Evolutionary conservation across 495 filamentous ascomycete species (phyloP).

Genomic region (Cladorrhinum samala): DNA sequence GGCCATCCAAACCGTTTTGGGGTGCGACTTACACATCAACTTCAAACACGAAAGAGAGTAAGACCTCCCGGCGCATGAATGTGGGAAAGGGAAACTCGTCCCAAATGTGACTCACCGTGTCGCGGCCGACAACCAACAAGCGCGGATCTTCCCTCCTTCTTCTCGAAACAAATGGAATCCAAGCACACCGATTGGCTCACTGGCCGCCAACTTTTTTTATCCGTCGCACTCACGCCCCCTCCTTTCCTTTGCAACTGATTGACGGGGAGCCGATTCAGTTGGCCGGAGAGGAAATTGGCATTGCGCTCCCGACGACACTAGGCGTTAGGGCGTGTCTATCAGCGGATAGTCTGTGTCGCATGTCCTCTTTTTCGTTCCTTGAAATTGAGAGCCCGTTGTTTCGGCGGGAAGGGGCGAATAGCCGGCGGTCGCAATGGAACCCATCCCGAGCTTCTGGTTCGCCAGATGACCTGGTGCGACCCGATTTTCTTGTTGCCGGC

Average conservation of each 20-base stretch:
- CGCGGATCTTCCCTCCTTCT: not conserved
- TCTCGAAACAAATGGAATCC: not conserved
- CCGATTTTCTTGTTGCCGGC: not conserved
- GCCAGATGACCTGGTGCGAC: constrained; percentile 1
- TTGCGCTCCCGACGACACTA: too few relatives aligned
- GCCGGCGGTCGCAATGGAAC: not conserved
- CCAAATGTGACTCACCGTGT: constrained; percentile 4
- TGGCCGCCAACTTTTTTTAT: not conserved
- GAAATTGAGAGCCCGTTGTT: not conserved
- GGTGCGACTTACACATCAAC: not conserved
- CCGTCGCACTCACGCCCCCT: not conserved
- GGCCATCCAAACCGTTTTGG: not conserved
- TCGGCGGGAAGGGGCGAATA: not conserved
- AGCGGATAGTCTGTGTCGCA: not conserved
- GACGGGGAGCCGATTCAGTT: not conserved
- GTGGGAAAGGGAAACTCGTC: not conserved
- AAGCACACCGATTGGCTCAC: not conserved
- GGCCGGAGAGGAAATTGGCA: not conserved
- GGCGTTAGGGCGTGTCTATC: not conserved
- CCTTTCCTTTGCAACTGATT: not conserved
- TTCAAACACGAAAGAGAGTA: not conserved
- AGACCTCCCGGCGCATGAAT: not conserved
- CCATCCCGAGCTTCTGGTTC: constrained; percentile 8
- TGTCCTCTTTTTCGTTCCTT: not conserved
- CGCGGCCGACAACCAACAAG: constrained; percentile 2